Base-by-base conservation (phyloP, 306 rosid species). In the Canavalia ensiformis region DNA sequence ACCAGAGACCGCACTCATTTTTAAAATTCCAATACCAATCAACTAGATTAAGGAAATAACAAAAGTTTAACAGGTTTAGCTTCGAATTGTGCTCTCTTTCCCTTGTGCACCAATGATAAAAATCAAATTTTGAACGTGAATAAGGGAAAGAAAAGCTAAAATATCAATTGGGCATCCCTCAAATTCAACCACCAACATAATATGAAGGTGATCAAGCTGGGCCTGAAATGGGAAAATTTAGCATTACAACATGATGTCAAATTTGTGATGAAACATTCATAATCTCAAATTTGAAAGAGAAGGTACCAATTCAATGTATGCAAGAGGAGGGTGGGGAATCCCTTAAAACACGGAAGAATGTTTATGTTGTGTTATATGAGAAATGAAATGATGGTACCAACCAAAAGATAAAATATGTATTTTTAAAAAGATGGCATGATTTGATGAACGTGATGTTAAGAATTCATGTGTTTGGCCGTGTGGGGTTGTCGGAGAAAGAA, bases 131-230 rank as follows among this genome's bases (percentile, higher is more conserved):
- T 39, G 33, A 18, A 65, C 3, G 49, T 75, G 50, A 41, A 85
- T 86, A 92, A 89, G 94, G 95, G 94, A 95, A 90, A 87, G 90
- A 90, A 88, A 86, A 81, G 84, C 84, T 34, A 59, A 66, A 87
- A 50, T 44, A 51, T 71, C 80, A 82, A 81, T 62, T 70, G 81
- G 69, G 85, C 47, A 72, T 56, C 69, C 68, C 76, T 63, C 87
- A 73, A 76, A 85, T 80, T 78, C 82, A 83, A 75, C 37, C 46
- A 66, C 86, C 87, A 90, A 82, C 87, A 91, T 85, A 59, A 79
- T 81, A 63, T 60, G 58, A 71, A 75, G 42, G 70, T 52, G 66
- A 84, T 82, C 25, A 70, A 39, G 49, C 6, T 69, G 35, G 7
- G 30, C 72, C 49, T 39, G 46, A 77, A 82, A 74, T 8, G 68